phyloP scores from a whole-genome alignment of 176 grass and related monocot species.

The Hordeum vulgare region MorexV3_pseudomolecules_assembly NC_058522.1:74606573-74607072 shows the following conservation, averaged over 20 bases:
- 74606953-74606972: neutral
- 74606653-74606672: conserved; percentile 11
- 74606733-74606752: neutral
- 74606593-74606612: conserved; percentile 27
- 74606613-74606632: neutral
- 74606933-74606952: neutral
- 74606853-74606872: no score
- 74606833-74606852: conserved; percentile 1
- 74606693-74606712: neutral
- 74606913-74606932: neutral
- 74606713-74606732: neutral
- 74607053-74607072: no score
- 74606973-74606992: neutral
- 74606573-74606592: neutral
- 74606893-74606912: neutral
- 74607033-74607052: no score
- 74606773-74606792: no score
- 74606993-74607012: neutral
- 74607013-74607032: no score
- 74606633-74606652: conserved; percentile 12
- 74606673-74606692: neutral
- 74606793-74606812: neutral
- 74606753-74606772: neutral
- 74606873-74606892: no score
- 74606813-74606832: neutral